phyloP scores from a whole-genome alignment of 306 rosid species.

The Rosa chinensis region DNA sequence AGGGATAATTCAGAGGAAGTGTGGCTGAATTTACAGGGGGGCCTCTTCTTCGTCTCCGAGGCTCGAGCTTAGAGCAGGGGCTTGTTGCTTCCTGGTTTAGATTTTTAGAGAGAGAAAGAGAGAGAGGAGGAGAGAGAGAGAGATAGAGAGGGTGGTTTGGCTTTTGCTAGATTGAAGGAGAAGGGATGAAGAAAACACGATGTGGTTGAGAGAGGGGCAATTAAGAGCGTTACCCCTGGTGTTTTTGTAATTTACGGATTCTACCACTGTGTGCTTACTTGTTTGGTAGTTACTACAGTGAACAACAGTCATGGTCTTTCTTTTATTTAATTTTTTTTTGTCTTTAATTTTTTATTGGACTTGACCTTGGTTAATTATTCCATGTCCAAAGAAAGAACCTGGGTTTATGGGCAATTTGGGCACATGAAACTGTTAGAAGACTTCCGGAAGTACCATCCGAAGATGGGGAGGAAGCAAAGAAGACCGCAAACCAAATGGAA shows the following conservation, averaged over 20 bases:
- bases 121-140: conserved; percentile 17
- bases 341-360: not conserved
- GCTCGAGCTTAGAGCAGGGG: conserved; percentile 7
- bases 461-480: too few relatives aligned
- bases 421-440: too few relatives aligned
- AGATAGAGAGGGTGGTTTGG: conserved; percentile 2
- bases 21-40: conserved; percentile 13
- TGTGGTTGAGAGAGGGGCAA: conserved; percentile 18
- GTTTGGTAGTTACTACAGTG: not conserved
- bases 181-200: conserved; percentile 8
- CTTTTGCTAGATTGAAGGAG: conserved; percentile 17
- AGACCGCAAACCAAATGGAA: too few relatives aligned
- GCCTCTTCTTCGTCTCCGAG: not conserved
- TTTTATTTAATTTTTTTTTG: not conserved
- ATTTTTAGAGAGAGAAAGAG: conserved; percentile 18
- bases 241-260: conserved; percentile 32
- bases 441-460: too few relatives aligned
- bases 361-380: not conserved
- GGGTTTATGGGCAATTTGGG: too few relatives aligned
- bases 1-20: conserved; percentile 6
- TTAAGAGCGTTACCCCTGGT: conserved; percentile 15
- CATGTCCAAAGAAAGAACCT: not conserved
- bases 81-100: conserved; percentile 2
- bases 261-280: conserved; percentile 29
- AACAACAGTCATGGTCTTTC: not conserved